A percentile compares a stretch with the other conserved stretches of the same genome.
Evolutionary conservation across 257 asterid species (phyloP).

Genomic region (Ehretia macrophylla): DNA sequence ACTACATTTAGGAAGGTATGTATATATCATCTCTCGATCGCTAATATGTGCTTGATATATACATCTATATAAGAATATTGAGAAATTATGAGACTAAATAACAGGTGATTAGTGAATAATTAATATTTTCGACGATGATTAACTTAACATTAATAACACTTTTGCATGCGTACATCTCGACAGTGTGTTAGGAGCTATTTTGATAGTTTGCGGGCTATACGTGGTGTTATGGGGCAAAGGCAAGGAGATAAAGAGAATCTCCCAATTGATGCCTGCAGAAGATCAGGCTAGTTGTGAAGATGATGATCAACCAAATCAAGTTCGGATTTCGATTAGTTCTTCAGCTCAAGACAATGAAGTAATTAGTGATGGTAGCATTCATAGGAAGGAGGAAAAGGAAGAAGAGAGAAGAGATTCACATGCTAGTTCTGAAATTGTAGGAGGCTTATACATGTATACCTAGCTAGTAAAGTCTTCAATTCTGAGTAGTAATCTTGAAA

Average conservation of each 20-base stretch:
- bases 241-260: slow-evolving; percentile 19
- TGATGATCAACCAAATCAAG: neutral
- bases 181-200: slow-evolving; percentile 30
- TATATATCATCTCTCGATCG: too few species aligned
- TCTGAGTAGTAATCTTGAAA: too few species aligned
- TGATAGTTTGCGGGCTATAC: slow-evolving; percentile 33
- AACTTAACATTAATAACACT: too few species aligned
- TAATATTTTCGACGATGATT: too few species aligned
- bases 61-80: neutral
- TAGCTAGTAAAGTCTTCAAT: too few species aligned
- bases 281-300: neutral
- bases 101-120: too few species aligned
- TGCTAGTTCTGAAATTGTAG: slow-evolving; percentile 3
- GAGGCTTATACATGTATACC: neutral
- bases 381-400: slow-evolving; percentile 2
- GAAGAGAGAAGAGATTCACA: slow-evolving; percentile 17
- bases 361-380: neutral
- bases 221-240: slow-evolving; percentile 43
- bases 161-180: neutral
- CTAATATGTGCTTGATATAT: neutral
- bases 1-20: slow-evolving; percentile 33
- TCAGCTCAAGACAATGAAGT: neutral
- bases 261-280: slow-evolving; percentile 6
- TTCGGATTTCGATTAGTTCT: neutral
- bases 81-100: too few species aligned